Percentiles rank a stretch among this genome's conserved stretches.
These are phyloP conservation scores for Gypsophila paniculata DNA, from an alignment of 179 eudicot genomes.

Conservation along the genomic window DNA sequence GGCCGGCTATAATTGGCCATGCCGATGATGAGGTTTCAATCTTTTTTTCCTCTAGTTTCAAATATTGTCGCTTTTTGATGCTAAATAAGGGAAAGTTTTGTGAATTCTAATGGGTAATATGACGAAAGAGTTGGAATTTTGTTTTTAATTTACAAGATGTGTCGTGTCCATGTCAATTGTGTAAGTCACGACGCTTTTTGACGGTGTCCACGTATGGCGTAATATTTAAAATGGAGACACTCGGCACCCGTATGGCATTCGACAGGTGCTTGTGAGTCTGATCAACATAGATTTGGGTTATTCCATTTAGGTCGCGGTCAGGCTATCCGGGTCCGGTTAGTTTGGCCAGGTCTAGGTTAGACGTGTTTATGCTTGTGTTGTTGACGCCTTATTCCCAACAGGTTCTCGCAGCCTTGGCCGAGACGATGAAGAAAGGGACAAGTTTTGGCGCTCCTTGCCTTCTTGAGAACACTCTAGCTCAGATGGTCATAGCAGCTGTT, in stretches of 20 bases:
- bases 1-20: slow-evolving; percentile 94
- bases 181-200: too few species aligned
- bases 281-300: too few species aligned
- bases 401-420: slow-evolving; percentile 87
- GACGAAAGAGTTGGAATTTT: too few species aligned
- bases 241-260: too few species aligned
- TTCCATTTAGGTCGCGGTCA: too few species aligned
- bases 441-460: slow-evolving; percentile 94
- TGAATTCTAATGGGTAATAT: too few species aligned
- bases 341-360: neutral
- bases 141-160: too few species aligned
- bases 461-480: slow-evolving; percentile 71
- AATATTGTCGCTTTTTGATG: neutral
- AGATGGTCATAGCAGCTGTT: slow-evolving; percentile 92
- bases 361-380: neutral
- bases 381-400: slow-evolving; percentile 27
- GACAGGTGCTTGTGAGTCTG: too few species aligned
- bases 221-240: too few species aligned
- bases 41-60: slow-evolving; percentile 15
- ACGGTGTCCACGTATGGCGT: too few species aligned
- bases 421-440: slow-evolving; percentile 95
- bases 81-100: neutral
- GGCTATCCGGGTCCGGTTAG: too few species aligned
- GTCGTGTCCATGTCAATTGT: too few species aligned
- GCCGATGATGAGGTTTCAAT: slow-evolving; percentile 75